Base-by-base conservation (phyloP, 2,329 filamentous ascomycete genomes). In the Paradendryphiella salina region DNA sequence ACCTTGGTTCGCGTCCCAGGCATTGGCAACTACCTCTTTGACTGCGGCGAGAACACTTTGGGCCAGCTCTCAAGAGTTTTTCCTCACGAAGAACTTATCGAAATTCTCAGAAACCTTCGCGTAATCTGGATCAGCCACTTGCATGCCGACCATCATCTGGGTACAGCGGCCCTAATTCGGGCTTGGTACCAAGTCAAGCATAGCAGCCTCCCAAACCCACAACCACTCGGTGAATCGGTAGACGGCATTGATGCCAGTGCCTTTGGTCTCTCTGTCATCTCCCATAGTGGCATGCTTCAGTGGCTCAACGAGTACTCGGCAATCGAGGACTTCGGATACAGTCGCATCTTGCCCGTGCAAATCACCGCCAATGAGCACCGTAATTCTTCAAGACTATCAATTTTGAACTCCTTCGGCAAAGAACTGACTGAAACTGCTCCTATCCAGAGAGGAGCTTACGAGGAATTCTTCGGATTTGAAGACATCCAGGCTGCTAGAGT, bases 141-240 rank as follows among this genome's bases (percentile, higher is more conserved):
- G 56, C 94, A 99, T 73, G 94, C 94, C 4, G 94, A 99, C 75
- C 94, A 99, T 74, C 94, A 97, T 68, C 82, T 99, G 15, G 94
- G 94, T 21, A 89, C 85, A 1, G 80, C 84, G n/a, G 83, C 85
- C 5, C 77, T 97, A n/a, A 84, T 97, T 65, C 86, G 83, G 64
- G 89, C 88, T 5, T 96, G 91, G 89, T 85, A 89, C 59, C 64
- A 78, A 46, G 80, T 85, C 35, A 79, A 79, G 15, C 81, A 83
- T 60, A 60, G 63, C 23, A 54, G 65, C 17, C 55, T 70, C 13
- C 73, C 75, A 3, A 59, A 65, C 2, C 32, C 54, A 23, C 44
- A 49, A 13, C 59, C 48, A 15, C 62, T 61, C 11, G 49, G 46
- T 5, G 56, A 56, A 5, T 33, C 54, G 17, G 44, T 37, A 15